Conservation (phyloP, 208 protist genomes). For the Lotmaria passim region DNA sequence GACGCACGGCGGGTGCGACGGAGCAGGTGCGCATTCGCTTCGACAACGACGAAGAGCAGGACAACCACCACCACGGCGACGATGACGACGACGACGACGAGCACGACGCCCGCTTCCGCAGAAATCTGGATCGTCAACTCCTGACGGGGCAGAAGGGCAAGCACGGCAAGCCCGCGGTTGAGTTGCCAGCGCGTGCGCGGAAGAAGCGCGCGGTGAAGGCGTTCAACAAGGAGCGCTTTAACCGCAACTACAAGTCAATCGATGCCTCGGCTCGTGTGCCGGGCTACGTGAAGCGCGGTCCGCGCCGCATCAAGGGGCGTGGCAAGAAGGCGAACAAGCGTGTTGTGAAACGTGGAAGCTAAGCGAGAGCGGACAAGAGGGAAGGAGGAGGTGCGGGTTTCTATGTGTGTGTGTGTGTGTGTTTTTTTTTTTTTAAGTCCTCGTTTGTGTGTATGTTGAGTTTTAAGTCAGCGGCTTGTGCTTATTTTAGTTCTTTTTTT, state of each 20-base stretch:
- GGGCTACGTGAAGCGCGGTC: conserved; percentile 78
- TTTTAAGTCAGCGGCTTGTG: too few species aligned
- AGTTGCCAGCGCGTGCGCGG: conserved; percentile 63
- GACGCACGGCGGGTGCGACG: conserved; percentile 54
- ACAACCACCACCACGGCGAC: conserved; percentile 18
- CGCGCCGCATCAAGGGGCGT: conserved; percentile 79
- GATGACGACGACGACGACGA: conserved; percentile 63
- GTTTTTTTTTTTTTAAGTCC: neutral
- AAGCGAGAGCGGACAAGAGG: conserved; percentile 4
- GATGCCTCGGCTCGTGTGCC: conserved; percentile 80
- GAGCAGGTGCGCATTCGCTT: conserved; percentile 82
- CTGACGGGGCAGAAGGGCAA: conserved; percentile 61
- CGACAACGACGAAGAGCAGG: conserved; percentile 56
- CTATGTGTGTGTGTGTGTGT: conserved; percentile 7
- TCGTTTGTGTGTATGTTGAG: too few species aligned
- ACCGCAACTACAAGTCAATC: conserved; percentile 86
- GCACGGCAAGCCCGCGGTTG: conserved; percentile 33
- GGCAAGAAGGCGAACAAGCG: conserved; percentile 89
- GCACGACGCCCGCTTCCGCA: conserved; percentile 29
- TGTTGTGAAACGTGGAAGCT: conserved; percentile 61
- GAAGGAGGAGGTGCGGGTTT: neutral
- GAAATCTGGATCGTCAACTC: conserved; percentile 64
- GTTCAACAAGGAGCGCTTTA: conserved; percentile 79
- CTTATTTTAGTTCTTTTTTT: too few species aligned
- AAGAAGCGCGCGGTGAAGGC: conserved; percentile 69